Base-by-base conservation (phyloP, 2,329 filamentous ascomycete species). In the Arthrobotrys megalospora region DNA sequence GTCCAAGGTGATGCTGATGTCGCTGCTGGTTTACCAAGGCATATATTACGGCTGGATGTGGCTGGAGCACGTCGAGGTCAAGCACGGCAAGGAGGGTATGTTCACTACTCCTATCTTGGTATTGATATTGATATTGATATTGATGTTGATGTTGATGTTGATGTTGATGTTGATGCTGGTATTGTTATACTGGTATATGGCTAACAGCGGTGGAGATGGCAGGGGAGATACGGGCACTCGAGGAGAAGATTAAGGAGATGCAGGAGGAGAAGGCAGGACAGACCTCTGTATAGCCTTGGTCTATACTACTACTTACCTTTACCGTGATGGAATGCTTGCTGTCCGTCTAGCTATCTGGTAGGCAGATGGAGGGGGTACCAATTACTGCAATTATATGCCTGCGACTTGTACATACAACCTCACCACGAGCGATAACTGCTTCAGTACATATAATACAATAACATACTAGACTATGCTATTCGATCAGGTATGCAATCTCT, bases 21-120 rank as follows among this genome's bases (percentile, higher is more conserved):
- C 93, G 67, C 88, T 94, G 69, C 90, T 93, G 82, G 91, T 91
- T 1, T 96, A 95, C 84, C 93, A 96, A 84, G 82, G 92, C n/a
- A 84, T 88, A 12, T 95, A 94, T 85, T 93, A 89, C 86, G 85
- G 85, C 12, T 96, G 93, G 93, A 83, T 89, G 43, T 92, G 91
- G 84, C 86, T 95, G 63, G 92, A 94, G 84, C 88, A 88, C 38
- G 87, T 92, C 67, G 93, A 96, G 85, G 86, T 89, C 71, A 90
- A 88, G 82, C 85, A 85, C 19, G 86, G 90, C 52, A 89, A 88
- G 81, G 85, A 88, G 80, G 87, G 90, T 91, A 82, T 75, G 86
- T 19, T 8, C 14, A 38, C 12, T 38, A 32, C 34, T 12, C 28
- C n/a, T 52, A 36, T 41, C 11, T 14, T 10, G 2, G 10, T 2